Conservation (phyloP, 805 yeast genomes). For the Cyberlindnera subsufficiens region DNA sequence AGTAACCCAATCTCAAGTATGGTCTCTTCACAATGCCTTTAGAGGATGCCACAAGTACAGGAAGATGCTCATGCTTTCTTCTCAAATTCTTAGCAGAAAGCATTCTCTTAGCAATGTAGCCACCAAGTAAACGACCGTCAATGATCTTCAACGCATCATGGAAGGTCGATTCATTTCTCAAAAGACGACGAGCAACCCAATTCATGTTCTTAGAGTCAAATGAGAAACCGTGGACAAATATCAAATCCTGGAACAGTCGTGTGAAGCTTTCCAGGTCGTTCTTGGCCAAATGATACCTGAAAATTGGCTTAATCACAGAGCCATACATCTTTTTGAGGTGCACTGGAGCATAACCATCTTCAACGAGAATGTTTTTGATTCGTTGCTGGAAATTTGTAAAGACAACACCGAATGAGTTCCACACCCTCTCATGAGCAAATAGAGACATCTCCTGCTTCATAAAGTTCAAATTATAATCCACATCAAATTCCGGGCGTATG, state of each 20-base stretch:
- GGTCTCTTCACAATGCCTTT: conserved; percentile 22
- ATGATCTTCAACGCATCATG: conserved; percentile 24
- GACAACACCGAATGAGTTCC: conserved; percentile 28
- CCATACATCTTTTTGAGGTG: conserved; percentile 21
- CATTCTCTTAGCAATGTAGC: conserved; percentile 22
- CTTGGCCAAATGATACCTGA: conserved; percentile 2
- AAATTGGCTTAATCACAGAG: conserved; percentile 12
- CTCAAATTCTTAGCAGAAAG: conserved; percentile 5
- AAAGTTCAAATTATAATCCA: conserved; percentile 19
- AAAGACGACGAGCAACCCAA: conserved; percentile 23
- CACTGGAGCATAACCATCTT: conserved; percentile 16
- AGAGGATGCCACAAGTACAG: conserved; percentile 17
- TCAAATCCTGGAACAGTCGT: conserved; percentile 13
- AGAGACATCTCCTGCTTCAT: conserved; percentile 27
- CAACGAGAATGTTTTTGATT: conserved; percentile 10
- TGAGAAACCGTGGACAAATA: conserved; percentile 22
- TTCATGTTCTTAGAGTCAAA: conserved; percentile 29
- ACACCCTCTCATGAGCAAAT: conserved; percentile 23
- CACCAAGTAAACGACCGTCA: conserved; percentile 31
- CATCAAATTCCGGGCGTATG: conserved; percentile 21
- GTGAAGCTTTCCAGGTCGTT: conserved; percentile 6
- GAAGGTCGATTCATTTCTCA: conserved; percentile 24
- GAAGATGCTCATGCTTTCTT: conserved; percentile 12
- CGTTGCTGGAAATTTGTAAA: conserved; percentile 15
- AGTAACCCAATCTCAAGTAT: conserved; percentile 23